These are phyloP conservation scores for Naganishia friedmannii DNA, from an alignment of 768 basidiomycete genomes.

Conservation along the genomic window DNA sequence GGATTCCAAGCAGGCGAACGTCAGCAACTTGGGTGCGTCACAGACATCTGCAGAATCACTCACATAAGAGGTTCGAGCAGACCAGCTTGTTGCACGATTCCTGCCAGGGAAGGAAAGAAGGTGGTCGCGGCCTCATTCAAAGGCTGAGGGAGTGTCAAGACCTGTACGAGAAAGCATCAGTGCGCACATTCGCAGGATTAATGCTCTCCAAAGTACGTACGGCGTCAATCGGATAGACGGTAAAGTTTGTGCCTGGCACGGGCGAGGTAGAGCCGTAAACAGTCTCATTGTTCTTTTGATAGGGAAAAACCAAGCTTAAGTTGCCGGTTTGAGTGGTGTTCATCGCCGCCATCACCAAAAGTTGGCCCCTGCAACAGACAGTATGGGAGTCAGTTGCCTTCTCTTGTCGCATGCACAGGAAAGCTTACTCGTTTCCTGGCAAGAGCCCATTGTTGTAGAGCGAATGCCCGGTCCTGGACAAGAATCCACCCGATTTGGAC, in stretches of 20 bases:
- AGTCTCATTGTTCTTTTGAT: constrained; percentile 57
- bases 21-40: not conserved
- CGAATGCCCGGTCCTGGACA: constrained; percentile 65
- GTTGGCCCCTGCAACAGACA: constrained; percentile 8
- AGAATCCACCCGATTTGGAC: constrained; percentile 56
- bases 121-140: constrained; percentile 54
- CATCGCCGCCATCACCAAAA: constrained; percentile 37
- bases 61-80: constrained; percentile 53
- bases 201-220: constrained; percentile 18
- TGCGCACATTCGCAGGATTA: not conserved
- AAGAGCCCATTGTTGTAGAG: constrained; percentile 54
- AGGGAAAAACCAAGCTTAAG: constrained; percentile 51
- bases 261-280: constrained; percentile 39
- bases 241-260: constrained; percentile 44
- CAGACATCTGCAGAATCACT: not conserved
- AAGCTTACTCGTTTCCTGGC: constrained; percentile 26
- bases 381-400: constrained; percentile 25
- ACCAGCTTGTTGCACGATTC: constrained; percentile 48
- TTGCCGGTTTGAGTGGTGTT: constrained; percentile 21
- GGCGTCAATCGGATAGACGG: constrained; percentile 44
- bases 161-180: constrained; percentile 16
- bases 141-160: constrained; percentile 61
- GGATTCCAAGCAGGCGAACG: not conserved
- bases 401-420: constrained; percentile 26
- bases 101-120: constrained; percentile 56